phyloP scores from a whole-genome alignment of 352 stramenopile species.

The Thraustochytrium sp. region DNA sequence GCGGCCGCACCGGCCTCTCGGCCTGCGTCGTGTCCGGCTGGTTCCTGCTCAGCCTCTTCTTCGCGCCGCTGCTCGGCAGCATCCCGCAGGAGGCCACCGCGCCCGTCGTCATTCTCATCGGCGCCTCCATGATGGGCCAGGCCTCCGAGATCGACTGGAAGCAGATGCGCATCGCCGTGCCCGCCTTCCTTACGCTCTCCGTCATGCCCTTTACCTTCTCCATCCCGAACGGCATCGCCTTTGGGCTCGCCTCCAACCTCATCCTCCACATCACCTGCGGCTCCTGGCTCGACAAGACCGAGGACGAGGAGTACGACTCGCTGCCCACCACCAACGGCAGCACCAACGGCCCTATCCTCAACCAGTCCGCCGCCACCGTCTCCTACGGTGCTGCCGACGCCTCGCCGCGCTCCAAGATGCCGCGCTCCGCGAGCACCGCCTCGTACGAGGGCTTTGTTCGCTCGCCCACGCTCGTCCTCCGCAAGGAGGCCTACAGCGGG shows the following conservation, averaged over 20 bases:
- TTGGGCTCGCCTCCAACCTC: conserved; percentile 15
- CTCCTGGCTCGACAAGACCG: background rate
- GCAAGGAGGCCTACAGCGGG: background rate
- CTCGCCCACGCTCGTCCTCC: conserved; percentile 8
- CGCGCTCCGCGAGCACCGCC: background rate
- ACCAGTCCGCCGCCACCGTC: conserved; percentile 1
- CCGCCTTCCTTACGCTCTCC: conserved; percentile 64
- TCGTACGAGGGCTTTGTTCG: conserved; percentile 25
- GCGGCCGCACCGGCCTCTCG: conserved; percentile 60
- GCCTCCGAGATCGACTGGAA: conserved; percentile 61
- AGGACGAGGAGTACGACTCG: background rate
- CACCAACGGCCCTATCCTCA: background rate
- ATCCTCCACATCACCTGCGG: conserved; percentile 23
- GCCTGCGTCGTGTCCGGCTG: conserved; percentile 57
- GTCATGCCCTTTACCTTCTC: conserved; percentile 69
- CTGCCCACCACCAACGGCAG: background rate
- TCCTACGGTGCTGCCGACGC: conserved; percentile 9
- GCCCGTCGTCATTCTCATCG: conserved; percentile 63
- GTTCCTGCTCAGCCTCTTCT: conserved; percentile 64
- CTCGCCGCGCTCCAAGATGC: background rate
- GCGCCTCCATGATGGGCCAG: conserved; percentile 58
- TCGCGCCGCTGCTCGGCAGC: conserved; percentile 61
- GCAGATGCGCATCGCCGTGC: conserved; percentile 55
- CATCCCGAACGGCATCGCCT: conserved; percentile 59
- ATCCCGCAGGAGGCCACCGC: conserved; percentile 62